Evolutionary conservation across 306 rosid species (phyloP).

Genomic region (Quercus robur): DNA sequence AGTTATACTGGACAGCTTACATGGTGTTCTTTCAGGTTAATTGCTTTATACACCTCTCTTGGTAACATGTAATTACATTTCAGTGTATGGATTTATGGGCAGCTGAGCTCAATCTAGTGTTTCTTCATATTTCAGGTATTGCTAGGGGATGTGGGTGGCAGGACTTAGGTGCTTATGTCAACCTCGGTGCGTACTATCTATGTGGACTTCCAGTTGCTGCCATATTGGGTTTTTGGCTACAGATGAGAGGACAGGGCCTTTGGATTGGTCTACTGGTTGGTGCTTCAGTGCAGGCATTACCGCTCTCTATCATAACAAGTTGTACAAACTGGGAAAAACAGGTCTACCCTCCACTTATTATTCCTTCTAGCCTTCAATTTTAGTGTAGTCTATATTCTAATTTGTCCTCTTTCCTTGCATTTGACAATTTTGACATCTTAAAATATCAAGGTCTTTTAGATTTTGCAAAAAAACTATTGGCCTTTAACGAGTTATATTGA

Average conservation of each 20-base stretch:
- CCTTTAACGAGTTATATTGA: neutral
- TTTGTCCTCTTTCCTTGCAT: neutral
- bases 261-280: slow-evolving; percentile 73
- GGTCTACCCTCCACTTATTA: slow-evolving; percentile 29
- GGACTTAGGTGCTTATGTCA: slow-evolving; percentile 60
- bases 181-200: slow-evolving; percentile 62
- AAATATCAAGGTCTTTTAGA: neutral
- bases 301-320: slow-evolving; percentile 43
- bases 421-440: neutral
- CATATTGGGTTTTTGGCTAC: slow-evolving; percentile 46
- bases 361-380: neutral
- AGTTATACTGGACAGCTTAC: slow-evolving; percentile 49
- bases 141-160: slow-evolving; percentile 87
- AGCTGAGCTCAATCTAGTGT: neutral
- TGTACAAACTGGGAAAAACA: slow-evolving; percentile 55
- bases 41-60: neutral
- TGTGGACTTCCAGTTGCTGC: slow-evolving; percentile 70
- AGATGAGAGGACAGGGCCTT: slow-evolving; percentile 58
- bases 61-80: neutral
- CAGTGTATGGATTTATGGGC: neutral
- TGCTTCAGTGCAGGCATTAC: slow-evolving; percentile 36
- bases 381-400: neutral
- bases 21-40: slow-evolving; percentile 63
- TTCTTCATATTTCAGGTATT: slow-evolving; percentile 34
- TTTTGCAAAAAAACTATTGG: neutral